Conservation (phyloP, 2,329 filamentous ascomycete genomes). For the Penicillium sp. region DNA sequence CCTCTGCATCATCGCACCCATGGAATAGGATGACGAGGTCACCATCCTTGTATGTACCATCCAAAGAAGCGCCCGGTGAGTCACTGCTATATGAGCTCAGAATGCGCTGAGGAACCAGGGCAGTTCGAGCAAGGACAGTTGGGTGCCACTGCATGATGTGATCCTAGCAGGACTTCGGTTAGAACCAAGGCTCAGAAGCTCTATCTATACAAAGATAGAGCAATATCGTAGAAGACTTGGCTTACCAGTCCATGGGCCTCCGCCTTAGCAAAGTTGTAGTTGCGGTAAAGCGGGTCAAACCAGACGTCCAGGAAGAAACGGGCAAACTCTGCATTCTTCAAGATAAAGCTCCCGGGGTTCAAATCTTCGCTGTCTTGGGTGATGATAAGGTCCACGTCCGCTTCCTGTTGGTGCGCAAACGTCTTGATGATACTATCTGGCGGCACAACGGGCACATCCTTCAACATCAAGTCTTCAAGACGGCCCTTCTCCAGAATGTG, state of each 20-base stretch:
- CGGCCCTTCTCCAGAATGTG: slow-evolving; percentile 65
- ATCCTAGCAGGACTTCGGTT: slow-evolving; percentile 54
- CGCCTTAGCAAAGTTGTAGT: slow-evolving; percentile 94
- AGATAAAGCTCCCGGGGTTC: slow-evolving; percentile 70
- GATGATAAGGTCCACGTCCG: slow-evolving; percentile 76
- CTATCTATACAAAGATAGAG: neutral
- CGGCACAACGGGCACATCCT: slow-evolving; percentile 81
- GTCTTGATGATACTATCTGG: slow-evolving; percentile 97
- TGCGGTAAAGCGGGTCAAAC: slow-evolving; percentile 91
- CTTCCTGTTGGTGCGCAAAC: slow-evolving; percentile 73
- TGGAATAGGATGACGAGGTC: slow-evolving; percentile 80
- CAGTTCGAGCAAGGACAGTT: slow-evolving; percentile 85
- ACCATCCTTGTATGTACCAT: slow-evolving; percentile 71
- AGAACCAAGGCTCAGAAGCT: slow-evolving; percentile 16
- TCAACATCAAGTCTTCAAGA: slow-evolving; percentile 77
- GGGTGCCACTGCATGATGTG: slow-evolving; percentile 96
- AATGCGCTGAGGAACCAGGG: slow-evolving; percentile 78
- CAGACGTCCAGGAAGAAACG: slow-evolving; percentile 91
- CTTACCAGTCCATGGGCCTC: slow-evolving; percentile 85
- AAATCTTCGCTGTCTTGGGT: slow-evolving; percentile 82
- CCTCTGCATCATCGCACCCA: slow-evolving; percentile 59
- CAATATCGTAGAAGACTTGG: slow-evolving; percentile 1
- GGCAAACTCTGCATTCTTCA: slow-evolving; percentile 84
- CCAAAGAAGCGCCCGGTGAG: slow-evolving; percentile 39
- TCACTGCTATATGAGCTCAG: slow-evolving; percentile 73